A percentile compares a stretch with the other conserved stretches of the same genome.
phyloP scores from a whole-genome alignment of 768 basidiomycete genomes.

The Termitomyces sp. region DNA sequence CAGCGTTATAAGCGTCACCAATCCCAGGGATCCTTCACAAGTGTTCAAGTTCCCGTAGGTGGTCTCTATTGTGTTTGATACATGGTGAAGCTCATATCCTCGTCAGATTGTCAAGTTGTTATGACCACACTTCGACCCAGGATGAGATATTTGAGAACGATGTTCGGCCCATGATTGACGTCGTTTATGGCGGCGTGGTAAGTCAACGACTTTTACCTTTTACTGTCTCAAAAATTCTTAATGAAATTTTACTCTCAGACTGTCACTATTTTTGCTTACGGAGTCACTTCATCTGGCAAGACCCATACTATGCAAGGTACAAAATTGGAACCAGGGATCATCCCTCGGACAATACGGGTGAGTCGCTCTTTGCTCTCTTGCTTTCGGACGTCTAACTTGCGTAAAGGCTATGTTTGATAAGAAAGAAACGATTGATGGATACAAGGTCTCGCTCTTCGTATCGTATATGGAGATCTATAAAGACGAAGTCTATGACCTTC shows the following conservation, averaged over 20 bases:
- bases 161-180: constrained; percentile 73
- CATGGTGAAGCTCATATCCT: constrained; percentile 41
- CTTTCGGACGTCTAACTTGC: not conserved
- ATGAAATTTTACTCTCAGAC: constrained; percentile 54
- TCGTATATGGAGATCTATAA: constrained; percentile 93
- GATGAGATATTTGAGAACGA: constrained; percentile 76
- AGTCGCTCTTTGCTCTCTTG: constrained; percentile 11
- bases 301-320: constrained; percentile 93
- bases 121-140: constrained; percentile 67
- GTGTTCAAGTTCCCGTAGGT: constrained; percentile 78
- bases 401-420: constrained; percentile 56
- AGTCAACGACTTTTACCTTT: constrained; percentile 26
- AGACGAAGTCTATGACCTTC: constrained; percentile 86
- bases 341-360: constrained; percentile 77
- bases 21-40: constrained; percentile 65
- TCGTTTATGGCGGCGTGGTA: constrained; percentile 75
- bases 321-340: constrained; percentile 72
- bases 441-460: constrained; percentile 46
- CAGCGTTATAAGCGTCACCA: constrained; percentile 60
- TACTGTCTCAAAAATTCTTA: too few relatives aligned
- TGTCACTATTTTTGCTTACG: constrained; percentile 87
- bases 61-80: not conserved
- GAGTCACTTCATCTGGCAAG: constrained; percentile 89
- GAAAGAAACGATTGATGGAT: constrained; percentile 33
- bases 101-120: constrained; percentile 72